Base-by-base conservation (phyloP, 1,139 yeast genomes). In the Candida tropicalis region DNA sequence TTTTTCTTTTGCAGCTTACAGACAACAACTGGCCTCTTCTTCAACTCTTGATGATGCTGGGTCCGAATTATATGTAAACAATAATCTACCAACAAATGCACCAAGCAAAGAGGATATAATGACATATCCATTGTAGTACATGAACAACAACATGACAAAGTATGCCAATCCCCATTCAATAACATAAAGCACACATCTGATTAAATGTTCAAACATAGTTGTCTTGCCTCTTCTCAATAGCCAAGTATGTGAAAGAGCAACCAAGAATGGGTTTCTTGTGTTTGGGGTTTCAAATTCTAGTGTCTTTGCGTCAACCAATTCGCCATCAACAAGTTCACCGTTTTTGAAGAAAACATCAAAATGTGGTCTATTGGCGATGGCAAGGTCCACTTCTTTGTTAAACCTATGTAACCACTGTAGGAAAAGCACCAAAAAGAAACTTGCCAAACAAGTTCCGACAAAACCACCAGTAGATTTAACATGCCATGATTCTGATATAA, bases 111-210 rank as follows among this genome's bases (percentile, higher is more conserved):
- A 81, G 16, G 81, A 74, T 45, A 83, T 79, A 44, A 82, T 78
- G 28, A 83, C 70, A 58, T 81, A 84, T 15, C 89, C 89, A 54
- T 83, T 83, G 65, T 79, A 83, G 66, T 82, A 82, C 89, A 83
- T 84, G 66, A 82, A 82, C 53, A 84, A 65, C 65, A 84, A 70
- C 87, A 83, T 84, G 53, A 83, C 75, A 43, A 83, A 62, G 57
- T 82, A 83, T 4, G 83, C 77, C 15, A 78, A 72, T 2, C 84
- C 84, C 78, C 84, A 80, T 57, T 82, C 82, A 23, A 80, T 52
- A 2, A 81, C 72, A 58, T 75, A 83, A 53, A 33, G 36, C 11
- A 33, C n/a, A 7, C 27, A 13, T 15, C 36, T 22, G 10, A 23
- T 16, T 8, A 33, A 22, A 23, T 82, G 88, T 51, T 81, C 81